Evolutionary conservation across 148 eudicot species (phyloP).

Genomic region (Camellia granthamiana): DNA sequence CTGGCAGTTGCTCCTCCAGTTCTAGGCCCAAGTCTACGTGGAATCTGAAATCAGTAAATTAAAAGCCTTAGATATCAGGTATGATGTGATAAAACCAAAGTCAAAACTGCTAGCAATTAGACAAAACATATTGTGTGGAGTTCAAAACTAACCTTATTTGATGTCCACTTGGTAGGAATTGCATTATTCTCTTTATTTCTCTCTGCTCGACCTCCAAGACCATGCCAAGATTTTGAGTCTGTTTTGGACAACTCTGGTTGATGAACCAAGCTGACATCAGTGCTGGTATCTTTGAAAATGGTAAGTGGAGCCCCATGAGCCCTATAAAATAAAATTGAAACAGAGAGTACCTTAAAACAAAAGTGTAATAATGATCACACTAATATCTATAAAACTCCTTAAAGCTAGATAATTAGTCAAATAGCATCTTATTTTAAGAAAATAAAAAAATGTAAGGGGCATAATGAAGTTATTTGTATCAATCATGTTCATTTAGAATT

Average conservation of each 20-base stretch:
- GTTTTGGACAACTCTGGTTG: conserved; percentile 39
- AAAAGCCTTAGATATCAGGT: background rate
- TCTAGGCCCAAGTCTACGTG: conserved; percentile 50
- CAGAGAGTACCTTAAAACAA: background rate
- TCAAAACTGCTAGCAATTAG: background rate
- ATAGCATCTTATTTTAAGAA: background rate
- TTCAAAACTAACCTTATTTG: conserved; percentile 52
- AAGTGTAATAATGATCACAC: background rate
- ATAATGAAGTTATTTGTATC: background rate
- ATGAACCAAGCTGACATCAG: conserved; percentile 29
- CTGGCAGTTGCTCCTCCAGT: conserved; percentile 40
- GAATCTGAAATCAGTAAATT: conserved; percentile 45
- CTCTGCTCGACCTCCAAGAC: conserved; percentile 75
- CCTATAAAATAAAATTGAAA: conserved; percentile 31
- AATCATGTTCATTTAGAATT: background rate
- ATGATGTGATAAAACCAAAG: background rate
- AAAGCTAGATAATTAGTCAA: background rate
- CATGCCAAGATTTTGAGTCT: conserved; percentile 58
- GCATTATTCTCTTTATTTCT: conserved; percentile 93
- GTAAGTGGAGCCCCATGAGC: conserved; percentile 47
- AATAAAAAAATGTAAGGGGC: background rate
- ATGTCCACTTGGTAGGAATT: conserved; percentile 83
- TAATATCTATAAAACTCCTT: background rate
- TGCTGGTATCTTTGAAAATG: conserved; percentile 52
- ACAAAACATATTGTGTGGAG: background rate